Conservation (phyloP, 169 alveolate genomes). For the Plasmodium vivax region DNA sequence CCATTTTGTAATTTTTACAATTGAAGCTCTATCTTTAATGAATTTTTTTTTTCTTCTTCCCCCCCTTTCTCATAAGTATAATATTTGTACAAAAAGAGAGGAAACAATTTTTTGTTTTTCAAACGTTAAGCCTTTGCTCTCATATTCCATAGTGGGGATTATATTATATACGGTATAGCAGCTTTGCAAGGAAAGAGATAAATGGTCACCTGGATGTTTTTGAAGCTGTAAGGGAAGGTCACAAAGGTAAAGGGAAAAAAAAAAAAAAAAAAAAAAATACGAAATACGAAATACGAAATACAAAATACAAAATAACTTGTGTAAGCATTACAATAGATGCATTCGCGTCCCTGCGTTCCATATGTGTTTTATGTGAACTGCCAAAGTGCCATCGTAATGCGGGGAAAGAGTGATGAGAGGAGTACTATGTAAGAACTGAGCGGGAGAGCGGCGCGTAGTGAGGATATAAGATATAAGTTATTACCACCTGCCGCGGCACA, state of each 20-base stretch:
- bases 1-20: background rate
- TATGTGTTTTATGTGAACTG: background rate
- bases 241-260: conserved; percentile 27
- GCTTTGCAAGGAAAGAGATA: background rate
- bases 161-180: background rate
- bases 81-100: background rate
- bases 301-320: background rate
- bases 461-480: background rate
- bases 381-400: background rate
- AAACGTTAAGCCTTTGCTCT: background rate
- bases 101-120: conserved; percentile 12
- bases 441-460: background rate
- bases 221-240: conserved; percentile 20
- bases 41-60: background rate
- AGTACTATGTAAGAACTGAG: background rate
- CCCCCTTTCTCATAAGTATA: background rate
- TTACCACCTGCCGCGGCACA: background rate
- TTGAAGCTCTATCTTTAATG: background rate
- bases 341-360: background rate
- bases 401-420: background rate
- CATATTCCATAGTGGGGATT: background rate
- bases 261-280: background rate
- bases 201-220: conserved; percentile 27
- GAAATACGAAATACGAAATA: too few species aligned
- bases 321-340: background rate